Conservation (phyloP, 176 grass and related monocot genomes). For the Ananas comosus region DNA sequence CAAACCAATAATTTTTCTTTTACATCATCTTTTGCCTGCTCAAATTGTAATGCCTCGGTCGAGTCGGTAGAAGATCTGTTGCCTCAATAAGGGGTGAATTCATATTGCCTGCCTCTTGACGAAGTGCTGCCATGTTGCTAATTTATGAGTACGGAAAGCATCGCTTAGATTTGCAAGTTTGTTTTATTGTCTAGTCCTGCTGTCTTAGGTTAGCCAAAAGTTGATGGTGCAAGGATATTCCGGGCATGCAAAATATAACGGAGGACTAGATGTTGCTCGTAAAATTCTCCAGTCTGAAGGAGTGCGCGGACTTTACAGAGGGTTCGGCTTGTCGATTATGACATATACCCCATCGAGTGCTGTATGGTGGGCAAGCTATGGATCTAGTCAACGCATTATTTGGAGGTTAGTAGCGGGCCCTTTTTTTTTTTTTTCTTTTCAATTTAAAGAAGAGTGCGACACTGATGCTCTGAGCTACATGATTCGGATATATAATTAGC, state of each 20-base stretch:
- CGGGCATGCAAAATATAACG: slow-evolving; percentile 67
- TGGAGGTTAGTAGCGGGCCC: slow-evolving; percentile 52
- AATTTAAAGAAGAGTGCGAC: background rate
- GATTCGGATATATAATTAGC: background rate
- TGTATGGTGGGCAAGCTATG: slow-evolving; percentile 99
- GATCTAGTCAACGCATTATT: slow-evolving; percentile 82
- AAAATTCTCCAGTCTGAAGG: slow-evolving; percentile 75
- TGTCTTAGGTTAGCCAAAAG: slow-evolving; percentile 90
- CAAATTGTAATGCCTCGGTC: no score
- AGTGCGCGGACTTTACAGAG: slow-evolving; percentile 69
- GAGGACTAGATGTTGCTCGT: slow-evolving; percentile 78
- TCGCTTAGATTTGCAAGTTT: background rate
- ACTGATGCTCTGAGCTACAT: background rate
- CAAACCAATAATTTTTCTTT: no score
- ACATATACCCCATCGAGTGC: slow-evolving; percentile 87
- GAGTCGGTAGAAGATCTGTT: no score
- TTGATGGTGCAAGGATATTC: slow-evolving; percentile 99
- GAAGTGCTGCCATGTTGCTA: background rate
- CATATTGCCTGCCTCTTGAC: no score
- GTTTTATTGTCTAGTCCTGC: slow-evolving; percentile 4
- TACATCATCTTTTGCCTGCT: no score
- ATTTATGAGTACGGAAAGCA: background rate
- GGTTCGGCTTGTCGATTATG: slow-evolving; percentile 92
- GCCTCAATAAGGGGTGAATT: no score
- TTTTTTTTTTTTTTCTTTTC: background rate